Evolutionary conservation across 768 basidiomycete genomes (phyloP).

Genomic region (Galerina sulciceps): DNA sequence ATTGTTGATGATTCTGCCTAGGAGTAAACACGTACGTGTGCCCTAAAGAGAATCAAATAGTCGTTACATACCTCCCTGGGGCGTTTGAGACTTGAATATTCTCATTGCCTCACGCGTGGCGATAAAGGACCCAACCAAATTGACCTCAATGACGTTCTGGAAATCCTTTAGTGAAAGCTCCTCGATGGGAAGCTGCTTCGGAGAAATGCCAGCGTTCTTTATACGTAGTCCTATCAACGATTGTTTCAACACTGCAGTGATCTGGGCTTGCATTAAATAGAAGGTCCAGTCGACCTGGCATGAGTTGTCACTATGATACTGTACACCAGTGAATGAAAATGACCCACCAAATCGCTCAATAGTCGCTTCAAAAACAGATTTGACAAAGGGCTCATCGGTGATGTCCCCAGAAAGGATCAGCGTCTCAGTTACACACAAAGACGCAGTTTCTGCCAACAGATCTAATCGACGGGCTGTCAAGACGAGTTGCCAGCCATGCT

Average conservation of each 20-base stretch:
- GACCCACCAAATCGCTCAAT: conserved; percentile 58
- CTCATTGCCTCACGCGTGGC: conserved; percentile 78
- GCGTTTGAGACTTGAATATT: conserved; percentile 73
- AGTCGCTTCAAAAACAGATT: conserved; percentile 57
- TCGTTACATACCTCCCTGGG: conserved; percentile 61
- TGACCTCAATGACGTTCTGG: conserved; percentile 68
- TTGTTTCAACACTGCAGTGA: background rate
- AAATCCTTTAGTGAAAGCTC: conserved; percentile 65
- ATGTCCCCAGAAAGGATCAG: conserved; percentile 68
- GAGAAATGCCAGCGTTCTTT: conserved; percentile 77
- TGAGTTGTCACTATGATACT: background rate
- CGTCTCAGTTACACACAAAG: conserved; percentile 41
- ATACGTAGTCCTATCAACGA: background rate
- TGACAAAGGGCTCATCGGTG: conserved; percentile 64
- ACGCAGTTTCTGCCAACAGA: conserved; percentile 61
- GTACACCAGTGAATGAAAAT: conserved; percentile 1
- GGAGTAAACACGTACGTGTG: background rate
- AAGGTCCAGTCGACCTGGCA: conserved; percentile 70
- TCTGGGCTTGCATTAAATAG: conserved; percentile 71
- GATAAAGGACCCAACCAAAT: conserved; percentile 74
- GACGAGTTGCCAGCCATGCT: conserved; percentile 70
- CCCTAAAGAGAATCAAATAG: too few species aligned
- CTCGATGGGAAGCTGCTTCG: conserved; percentile 56
- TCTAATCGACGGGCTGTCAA: conserved; percentile 65
- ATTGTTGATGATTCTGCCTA: conserved; percentile 85